phyloP scores from a whole-genome alignment of 2,329 filamentous ascomycete genomes.

The Aspergillus sp. region DNA sequence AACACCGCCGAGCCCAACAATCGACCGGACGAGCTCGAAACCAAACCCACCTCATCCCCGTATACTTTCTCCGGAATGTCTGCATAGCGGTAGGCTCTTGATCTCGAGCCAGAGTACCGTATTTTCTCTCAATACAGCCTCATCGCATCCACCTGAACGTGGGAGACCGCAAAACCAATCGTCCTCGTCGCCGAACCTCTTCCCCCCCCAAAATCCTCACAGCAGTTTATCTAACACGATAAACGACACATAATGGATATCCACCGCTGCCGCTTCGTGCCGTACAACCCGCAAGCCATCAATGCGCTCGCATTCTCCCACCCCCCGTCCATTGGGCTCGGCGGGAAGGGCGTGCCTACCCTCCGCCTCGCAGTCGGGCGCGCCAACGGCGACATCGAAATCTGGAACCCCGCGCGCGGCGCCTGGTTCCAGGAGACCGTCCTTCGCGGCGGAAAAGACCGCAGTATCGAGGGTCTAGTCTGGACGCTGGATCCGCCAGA shows the following conservation, averaged over 20 bases:
- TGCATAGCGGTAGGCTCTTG: slow-evolving; percentile 23
- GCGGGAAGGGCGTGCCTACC: slow-evolving; percentile 54
- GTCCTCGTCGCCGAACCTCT: neutral
- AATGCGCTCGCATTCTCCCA: slow-evolving; percentile 95
- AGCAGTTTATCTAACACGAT: neutral
- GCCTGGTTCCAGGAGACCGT: slow-evolving; percentile 88
- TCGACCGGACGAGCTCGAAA: slow-evolving; percentile 5
- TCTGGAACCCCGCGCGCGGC: slow-evolving; percentile 86
- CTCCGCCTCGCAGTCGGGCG: slow-evolving; percentile 84
- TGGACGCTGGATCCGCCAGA: slow-evolving; percentile 88
- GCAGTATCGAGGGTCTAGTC: slow-evolving; percentile 84
- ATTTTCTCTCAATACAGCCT: neutral
- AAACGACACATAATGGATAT: slow-evolving; percentile 70
- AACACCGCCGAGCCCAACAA: slow-evolving; percentile 12
- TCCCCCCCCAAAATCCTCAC: neutral
- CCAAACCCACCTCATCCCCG: neutral
- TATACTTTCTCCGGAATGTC: slow-evolving; percentile 18
- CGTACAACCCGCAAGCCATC: slow-evolving; percentile 86
- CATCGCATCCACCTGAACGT: slow-evolving; percentile 5
- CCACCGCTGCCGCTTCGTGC: slow-evolving; percentile 94
- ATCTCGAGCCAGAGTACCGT: slow-evolving; percentile 17
- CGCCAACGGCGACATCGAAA: slow-evolving; percentile 93
- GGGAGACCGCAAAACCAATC: neutral
- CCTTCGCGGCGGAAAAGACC: slow-evolving; percentile 77
- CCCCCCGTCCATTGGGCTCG: slow-evolving; percentile 51